A percentile compares a stretch with the other conserved stretches of the same genome.
These are phyloP conservation scores for Pseudogymnoascus sp. DNA, from an alignment of 2,329 filamentous ascomycete genomes.

Conservation along the genomic window DNA sequence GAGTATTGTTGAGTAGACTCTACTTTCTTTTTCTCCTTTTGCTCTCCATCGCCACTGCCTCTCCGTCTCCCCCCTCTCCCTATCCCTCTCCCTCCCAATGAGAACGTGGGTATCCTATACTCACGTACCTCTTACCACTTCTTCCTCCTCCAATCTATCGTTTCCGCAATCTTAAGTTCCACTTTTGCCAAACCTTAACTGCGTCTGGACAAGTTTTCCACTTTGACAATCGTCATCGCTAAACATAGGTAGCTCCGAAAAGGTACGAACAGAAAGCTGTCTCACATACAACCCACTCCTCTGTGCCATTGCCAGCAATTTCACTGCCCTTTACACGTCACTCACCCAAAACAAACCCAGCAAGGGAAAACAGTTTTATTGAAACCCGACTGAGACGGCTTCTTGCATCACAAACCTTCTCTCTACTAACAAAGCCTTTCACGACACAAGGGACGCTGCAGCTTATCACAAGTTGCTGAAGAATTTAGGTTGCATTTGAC, in stretches of 20 bases:
- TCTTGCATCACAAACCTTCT: neutral
- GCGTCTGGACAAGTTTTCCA: neutral
- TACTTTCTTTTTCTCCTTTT: neutral
- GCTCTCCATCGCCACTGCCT: neutral
- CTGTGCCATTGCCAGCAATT: neutral
- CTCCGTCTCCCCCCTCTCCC: neutral
- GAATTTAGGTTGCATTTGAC: slow-evolving; percentile 1
- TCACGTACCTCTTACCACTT: neutral
- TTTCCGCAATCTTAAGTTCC: neutral
- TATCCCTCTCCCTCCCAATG: neutral
- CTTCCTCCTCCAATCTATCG: neutral
- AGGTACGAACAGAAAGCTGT: neutral
- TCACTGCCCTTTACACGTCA: neutral
- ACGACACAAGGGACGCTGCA: neutral
- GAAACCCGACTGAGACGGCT: neutral
- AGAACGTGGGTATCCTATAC: neutral
- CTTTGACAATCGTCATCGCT: neutral
- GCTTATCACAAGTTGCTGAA: neutral
- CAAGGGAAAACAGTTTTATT: neutral
- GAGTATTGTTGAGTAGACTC: neutral
- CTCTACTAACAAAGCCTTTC: neutral
- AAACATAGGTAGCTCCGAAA: slow-evolving; percentile 3
- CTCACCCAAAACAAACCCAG: neutral
- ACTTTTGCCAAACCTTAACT: neutral
- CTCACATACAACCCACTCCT: neutral